phyloP scores from a whole-genome alignment of 169 alveolate genomes.

The Theileria equi region DNA sequence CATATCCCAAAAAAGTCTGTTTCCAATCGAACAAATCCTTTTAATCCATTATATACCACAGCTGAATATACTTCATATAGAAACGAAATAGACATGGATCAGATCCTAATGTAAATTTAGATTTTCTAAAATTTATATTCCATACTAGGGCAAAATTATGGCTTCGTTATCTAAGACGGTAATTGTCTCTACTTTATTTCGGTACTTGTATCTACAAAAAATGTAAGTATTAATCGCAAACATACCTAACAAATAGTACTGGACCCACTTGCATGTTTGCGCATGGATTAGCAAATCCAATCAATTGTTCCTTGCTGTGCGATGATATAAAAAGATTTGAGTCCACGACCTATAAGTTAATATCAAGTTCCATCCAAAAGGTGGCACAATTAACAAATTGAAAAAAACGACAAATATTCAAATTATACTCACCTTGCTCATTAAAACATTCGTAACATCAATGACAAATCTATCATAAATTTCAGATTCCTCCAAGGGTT shows the following conservation, averaged over 20 bases:
- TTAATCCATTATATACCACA: too few species aligned
- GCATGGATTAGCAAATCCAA: conserved; percentile 66
- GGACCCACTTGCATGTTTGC: conserved; percentile 23
- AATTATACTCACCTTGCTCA: conserved; percentile 46
- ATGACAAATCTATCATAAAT: conserved; percentile 13
- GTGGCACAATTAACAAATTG: too few species aligned
- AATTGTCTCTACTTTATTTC: conserved; percentile 6
- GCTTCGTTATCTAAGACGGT: conserved; percentile 30
- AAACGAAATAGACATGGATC: too few species aligned
- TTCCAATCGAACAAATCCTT: too few species aligned
- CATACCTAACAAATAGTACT: conserved; percentile 38
- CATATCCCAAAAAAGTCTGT: too few species aligned
- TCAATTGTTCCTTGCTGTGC: conserved; percentile 33
- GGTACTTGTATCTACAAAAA: conserved; percentile 51
- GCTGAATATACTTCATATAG: too few species aligned
- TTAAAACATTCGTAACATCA: conserved; percentile 59
- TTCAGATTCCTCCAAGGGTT: not conserved
- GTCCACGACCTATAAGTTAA: conserved; percentile 17
- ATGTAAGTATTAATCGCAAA: too few species aligned
- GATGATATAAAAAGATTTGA: conserved; percentile 34
- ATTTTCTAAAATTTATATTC: too few species aligned
- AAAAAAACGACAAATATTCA: not conserved
- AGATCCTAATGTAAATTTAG: too few species aligned
- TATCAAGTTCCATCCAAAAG: too few species aligned
- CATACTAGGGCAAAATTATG: conserved; percentile 24